phyloP scores from a whole-genome alignment of 306 rosid genomes.

The Comarum palustre region DNA sequence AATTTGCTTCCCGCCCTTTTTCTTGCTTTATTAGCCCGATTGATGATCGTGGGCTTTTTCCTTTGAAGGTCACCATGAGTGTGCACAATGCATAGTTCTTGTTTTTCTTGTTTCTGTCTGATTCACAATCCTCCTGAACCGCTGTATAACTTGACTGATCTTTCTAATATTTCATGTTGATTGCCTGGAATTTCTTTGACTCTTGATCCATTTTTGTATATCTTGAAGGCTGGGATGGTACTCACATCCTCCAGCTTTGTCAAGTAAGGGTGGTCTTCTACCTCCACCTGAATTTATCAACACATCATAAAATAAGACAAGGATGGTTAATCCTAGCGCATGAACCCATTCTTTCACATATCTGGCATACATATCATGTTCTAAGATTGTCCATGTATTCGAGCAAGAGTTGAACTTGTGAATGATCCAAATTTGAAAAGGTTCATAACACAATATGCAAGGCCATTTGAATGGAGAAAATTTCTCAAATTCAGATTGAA shows the following conservation, averaged over 20 bases:
- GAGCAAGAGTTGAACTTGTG: background rate
- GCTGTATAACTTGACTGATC: conserved; percentile 68
- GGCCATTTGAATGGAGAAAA: background rate
- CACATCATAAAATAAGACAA: background rate
- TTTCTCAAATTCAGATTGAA: background rate
- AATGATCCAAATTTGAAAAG: background rate
- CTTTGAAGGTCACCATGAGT: conserved; percentile 16
- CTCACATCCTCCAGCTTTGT: conserved; percentile 75
- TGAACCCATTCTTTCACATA: background rate
- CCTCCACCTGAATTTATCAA: conserved; percentile 58
- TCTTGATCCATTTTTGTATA: conserved; percentile 86
- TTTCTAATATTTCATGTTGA: conserved; percentile 60
- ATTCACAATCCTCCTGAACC: conserved; percentile 39
- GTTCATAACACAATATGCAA: background rate
- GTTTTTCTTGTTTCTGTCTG: conserved; percentile 4
- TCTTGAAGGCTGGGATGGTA: conserved; percentile 71
- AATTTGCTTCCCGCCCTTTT: conserved; percentile 22
- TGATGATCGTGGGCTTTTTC: background rate
- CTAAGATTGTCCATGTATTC: background rate
- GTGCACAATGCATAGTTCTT: conserved; percentile 15
- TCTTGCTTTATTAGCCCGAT: conserved; percentile 21
- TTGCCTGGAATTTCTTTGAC: conserved; percentile 74
- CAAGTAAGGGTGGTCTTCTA: conserved; percentile 81
- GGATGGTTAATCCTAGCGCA: background rate
- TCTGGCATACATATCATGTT: background rate